These are phyloP conservation scores for Fusarium sp. DNA, from an alignment of 2,329 filamentous ascomycete genomes.

Conservation along the genomic window DNA sequence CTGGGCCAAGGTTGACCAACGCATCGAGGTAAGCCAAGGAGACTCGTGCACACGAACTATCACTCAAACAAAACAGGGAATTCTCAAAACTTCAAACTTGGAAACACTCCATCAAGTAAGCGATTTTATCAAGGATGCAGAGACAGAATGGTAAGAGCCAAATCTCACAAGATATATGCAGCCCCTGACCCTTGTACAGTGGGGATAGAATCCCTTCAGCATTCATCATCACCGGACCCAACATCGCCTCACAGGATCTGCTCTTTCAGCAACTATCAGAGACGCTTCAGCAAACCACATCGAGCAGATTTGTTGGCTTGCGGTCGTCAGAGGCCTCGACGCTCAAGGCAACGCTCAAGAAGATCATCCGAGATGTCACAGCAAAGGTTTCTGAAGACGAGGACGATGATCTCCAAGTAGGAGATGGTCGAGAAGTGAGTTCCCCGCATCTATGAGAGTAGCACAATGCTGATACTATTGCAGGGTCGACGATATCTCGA, in stretches of 20 bases:
- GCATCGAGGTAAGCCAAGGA: slow-evolving; percentile 61
- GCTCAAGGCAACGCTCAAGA: slow-evolving; percentile 77
- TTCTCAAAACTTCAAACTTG: slow-evolving; percentile 69
- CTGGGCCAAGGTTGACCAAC: slow-evolving; percentile 72
- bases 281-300: slow-evolving; percentile 58
- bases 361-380: slow-evolving; percentile 75
- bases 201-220: slow-evolving; percentile 70
- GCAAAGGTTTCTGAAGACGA: slow-evolving; percentile 62
- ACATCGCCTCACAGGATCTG: slow-evolving; percentile 78
- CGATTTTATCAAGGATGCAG: slow-evolving; percentile 62
- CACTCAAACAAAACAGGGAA: slow-evolving; percentile 54
- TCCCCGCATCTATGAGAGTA: not conserved
- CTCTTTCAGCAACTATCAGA: slow-evolving; percentile 78
- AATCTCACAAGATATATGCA: slow-evolving; percentile 1
- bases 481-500: slow-evolving; percentile 75
- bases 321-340: slow-evolving; percentile 78
- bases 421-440: slow-evolving; percentile 61
- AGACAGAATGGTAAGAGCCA: slow-evolving; percentile 47
- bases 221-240: slow-evolving; percentile 81
- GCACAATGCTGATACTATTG: slow-evolving; percentile 28
- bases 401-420: slow-evolving; percentile 64
- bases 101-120: slow-evolving; percentile 69
- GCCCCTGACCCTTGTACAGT: slow-evolving; percentile 42
- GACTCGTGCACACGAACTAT: slow-evolving; percentile 36
- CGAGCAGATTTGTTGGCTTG: slow-evolving; percentile 71